phyloP scores from a whole-genome alignment of 495 filamentous ascomycete species.

The Elasticomyces elasticus region DNA sequence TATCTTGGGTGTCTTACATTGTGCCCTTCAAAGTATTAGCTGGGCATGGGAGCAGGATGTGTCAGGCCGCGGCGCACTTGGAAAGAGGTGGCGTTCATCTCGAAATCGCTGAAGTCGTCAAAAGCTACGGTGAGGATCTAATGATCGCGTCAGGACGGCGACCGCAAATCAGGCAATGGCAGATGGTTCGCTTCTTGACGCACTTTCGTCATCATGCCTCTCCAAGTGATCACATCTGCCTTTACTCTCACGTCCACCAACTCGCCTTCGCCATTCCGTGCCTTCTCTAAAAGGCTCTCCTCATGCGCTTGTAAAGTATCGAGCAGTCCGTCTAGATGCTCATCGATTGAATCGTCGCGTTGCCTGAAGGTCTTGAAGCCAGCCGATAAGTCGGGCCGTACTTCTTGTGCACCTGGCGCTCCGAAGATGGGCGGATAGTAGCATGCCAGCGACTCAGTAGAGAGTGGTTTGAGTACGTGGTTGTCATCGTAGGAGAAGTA shows the following conservation, averaged over 20 bases:
- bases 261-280: slow-evolving; percentile 48
- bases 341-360: slow-evolving; percentile 69
- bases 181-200: background rate
- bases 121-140: slow-evolving; percentile 81
- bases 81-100: slow-evolving; percentile 89
- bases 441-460: slow-evolving; percentile 68
- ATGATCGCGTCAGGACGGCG: too few relatives aligned
- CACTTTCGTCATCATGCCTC: slow-evolving; percentile 98
- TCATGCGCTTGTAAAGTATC: slow-evolving; percentile 47
- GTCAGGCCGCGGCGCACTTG: slow-evolving; percentile 50
- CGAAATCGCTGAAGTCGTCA: slow-evolving; percentile 73
- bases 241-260: slow-evolving; percentile 51
- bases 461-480: slow-evolving; percentile 57
- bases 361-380: slow-evolving; percentile 80
- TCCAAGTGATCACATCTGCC: slow-evolving; percentile 81
- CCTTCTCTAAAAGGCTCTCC: slow-evolving; percentile 28
- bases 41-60: slow-evolving; percentile 6
- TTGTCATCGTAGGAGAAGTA: slow-evolving; percentile 84
- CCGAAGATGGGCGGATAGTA: slow-evolving; percentile 73
- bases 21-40: slow-evolving; percentile 46
- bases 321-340: slow-evolving; percentile 79
- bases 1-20: slow-evolving; percentile 48
- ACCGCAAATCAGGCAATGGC: too few relatives aligned
- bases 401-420: slow-evolving; percentile 22
- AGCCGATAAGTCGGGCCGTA: slow-evolving; percentile 48